Evolutionary conservation across 768 basidiomycete species (phyloP), one percentile per base, ranked within the genome.

Genomic region (Naganishia vishniacii): DNA sequence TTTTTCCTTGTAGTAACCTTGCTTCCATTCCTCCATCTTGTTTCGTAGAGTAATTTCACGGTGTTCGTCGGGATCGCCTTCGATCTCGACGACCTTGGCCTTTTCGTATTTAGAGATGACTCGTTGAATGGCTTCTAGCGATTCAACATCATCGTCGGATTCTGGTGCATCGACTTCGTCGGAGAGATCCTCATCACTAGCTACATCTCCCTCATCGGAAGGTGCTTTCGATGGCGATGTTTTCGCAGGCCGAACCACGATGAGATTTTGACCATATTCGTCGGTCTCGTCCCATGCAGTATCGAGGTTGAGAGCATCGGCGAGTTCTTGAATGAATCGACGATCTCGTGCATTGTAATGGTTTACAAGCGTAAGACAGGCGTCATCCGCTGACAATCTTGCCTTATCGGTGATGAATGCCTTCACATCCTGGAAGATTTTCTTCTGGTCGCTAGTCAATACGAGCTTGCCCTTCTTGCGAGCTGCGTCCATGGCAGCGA

Each of bases 261-360:
- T 71, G 12, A 80, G 46, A 23, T 73, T 71, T 59, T 78, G 74
- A 15, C 77, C 79, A 48, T 89, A 80, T 7, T 88, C 88, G 66
- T 92, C 88, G 69, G 85, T 92, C 73, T 93, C 92, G 73, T 98
- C 94, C 91, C 92, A 99, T n/a, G 86, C 80, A 28, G 93, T 73
- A 23, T 78, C 81, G 13, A 98, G 82, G 72, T 89, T 85, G 46
- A 98, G 76, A 49, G 91, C 86, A 42, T 84, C 82, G 5, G 88
- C 85, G 23, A 99, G 81, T 28, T 83, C 84, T 41, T 79, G 81
- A 34, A 98, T 85, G 72, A 97, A 97, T 51, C 80, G 81, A 45
- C 88, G 82, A 67, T 98, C 92, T 44, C 85, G 81, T 4, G 90
- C 85, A 0, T 89, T 81, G 77, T 94, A 87, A 16, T 81, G 81